Conservation (phyloP, 23 red algal species). For the Rhodosorus marinus region DNA sequence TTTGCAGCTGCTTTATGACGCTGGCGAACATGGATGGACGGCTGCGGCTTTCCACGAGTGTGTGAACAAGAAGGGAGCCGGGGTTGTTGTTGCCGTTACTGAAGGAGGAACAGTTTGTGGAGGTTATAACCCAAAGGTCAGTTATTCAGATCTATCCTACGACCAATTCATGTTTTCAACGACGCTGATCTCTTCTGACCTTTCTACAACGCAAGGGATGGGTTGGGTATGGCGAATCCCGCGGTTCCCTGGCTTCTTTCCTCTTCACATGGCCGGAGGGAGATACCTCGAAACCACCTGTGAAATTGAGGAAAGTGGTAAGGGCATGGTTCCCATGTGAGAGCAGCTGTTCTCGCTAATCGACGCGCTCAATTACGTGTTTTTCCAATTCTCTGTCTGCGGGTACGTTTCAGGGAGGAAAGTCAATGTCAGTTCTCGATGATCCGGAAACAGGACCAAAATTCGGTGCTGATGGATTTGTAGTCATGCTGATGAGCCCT, state of each 20-base stretch:
- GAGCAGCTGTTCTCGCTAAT: too few species aligned
- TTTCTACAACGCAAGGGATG: slow-evolving; percentile 6
- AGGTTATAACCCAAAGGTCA: slow-evolving; percentile 48
- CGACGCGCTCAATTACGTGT: too few species aligned
- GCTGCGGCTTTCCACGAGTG: slow-evolving; percentile 24
- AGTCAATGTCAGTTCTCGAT: slow-evolving; percentile 45
- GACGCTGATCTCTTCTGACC: not conserved
- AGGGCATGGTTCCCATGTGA: too few species aligned
- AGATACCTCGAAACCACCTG: slow-evolving; percentile 21
- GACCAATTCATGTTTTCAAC: not conserved
- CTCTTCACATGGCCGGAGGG: slow-evolving; percentile 58
- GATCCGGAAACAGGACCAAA: slow-evolving; percentile 41
- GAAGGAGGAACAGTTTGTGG: slow-evolving; percentile 15
- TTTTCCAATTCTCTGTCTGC: too few species aligned
- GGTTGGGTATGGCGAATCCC: slow-evolving; percentile 56
- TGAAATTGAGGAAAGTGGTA: slow-evolving; percentile 56
- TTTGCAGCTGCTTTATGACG: slow-evolving; percentile 38
- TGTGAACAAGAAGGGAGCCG: slow-evolving; percentile 24
- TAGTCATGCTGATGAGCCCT: slow-evolving; percentile 25
- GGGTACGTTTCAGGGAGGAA: too few species aligned
- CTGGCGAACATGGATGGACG: slow-evolving; percentile 41
- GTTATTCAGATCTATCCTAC: not conserved
- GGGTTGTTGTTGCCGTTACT: slow-evolving; percentile 18
- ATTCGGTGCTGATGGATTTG: slow-evolving; percentile 49
- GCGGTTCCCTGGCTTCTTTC: slow-evolving; percentile 49